A percentile compares a stretch with the other conserved stretches of the same genome.
phyloP scores from a whole-genome alignment of 371 early-diverging fungal species.

The Sporodiniella umbellata region DNA sequence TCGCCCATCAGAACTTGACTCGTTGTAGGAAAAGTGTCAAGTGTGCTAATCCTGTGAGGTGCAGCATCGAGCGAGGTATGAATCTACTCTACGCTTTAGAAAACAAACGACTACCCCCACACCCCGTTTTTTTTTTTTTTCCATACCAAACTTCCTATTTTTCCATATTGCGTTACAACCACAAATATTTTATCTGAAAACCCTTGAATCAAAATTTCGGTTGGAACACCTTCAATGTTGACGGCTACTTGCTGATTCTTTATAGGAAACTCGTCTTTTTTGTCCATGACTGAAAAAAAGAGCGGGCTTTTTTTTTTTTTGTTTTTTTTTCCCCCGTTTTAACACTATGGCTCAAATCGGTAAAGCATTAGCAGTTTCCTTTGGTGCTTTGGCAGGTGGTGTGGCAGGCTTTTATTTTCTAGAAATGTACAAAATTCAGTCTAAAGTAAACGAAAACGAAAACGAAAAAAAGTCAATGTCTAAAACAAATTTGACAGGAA shows the following conservation, averaged over 20 bases:
- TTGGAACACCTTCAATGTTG: constrained; percentile 52
- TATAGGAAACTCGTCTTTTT: constrained; percentile 50
- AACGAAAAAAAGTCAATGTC: neutral
- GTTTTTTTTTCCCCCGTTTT: neutral
- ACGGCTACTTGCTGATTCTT: constrained; percentile 55
- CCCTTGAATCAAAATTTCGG: constrained; percentile 61
- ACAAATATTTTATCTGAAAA: constrained; percentile 66
- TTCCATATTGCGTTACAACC: constrained; percentile 62
- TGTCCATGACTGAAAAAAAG: constrained; percentile 12
- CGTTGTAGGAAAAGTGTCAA: constrained; percentile 46
- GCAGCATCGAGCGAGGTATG: constrained; percentile 47
- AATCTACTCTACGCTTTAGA: constrained; percentile 23
- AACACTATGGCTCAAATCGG: constrained; percentile 23
- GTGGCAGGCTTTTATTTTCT: constrained; percentile 42
- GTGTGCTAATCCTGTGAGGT: constrained; percentile 40
- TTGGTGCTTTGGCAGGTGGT: constrained; percentile 47
- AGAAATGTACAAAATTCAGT: constrained; percentile 47
- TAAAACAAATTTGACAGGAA: constrained; percentile 19
- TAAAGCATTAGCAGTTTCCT: constrained; percentile 38
- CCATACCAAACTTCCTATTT: constrained; percentile 64
- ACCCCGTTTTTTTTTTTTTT: constrained; percentile 2
- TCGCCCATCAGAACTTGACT: constrained; percentile 52
- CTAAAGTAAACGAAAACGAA: constrained; percentile 27
- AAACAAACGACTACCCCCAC: neutral
- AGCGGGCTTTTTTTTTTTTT: neutral